Base-by-base conservation (phyloP, 495 filamentous ascomycete genomes). In the Podospora conica region DNA sequence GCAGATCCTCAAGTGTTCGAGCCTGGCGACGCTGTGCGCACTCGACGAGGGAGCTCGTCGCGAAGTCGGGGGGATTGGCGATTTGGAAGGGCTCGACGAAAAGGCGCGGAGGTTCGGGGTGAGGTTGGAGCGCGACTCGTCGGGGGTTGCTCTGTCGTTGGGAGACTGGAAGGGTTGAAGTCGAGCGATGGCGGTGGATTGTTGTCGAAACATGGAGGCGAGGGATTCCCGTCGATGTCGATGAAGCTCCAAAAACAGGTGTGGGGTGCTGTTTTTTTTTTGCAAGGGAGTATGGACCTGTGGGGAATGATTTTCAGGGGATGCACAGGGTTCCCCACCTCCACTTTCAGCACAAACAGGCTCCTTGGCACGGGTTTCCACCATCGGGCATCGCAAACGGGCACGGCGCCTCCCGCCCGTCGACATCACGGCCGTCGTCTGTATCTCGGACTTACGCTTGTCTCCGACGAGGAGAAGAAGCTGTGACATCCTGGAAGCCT, bases 1-100 rank as follows among this genome's bases (percentile, higher is more conserved):
- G 53, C 69, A 71, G 54, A 53, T 67, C 21, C 64, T 71, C 69
- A 71, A 71, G 66, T 55, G 64, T 27, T 71, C 69, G 53, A 61
- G 55, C 21, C 56, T 71, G 53, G 69, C 69, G 9, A 69, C 69
- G 3, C 27, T 71, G 29, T 64, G 56, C 23, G 64, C 60, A 1
- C 64, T 69, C 23, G 69, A 71, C 23, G 58, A 63, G 11, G 55
- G 11, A 9, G 57, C 69, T 24, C 60, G 65, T 9, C 59, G n/a
- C 24, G 12, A 66, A 2, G n/a, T 65, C 6, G 67, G 67, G n/a
- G 63, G 67, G 12, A 24, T 65, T 15, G 29, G 31, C 23, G 60
- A 58, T 31, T 54, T 66, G 2, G 63, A 64, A 4, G 24, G 31
- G 12, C 28, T 64, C 3, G 31, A 22, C 9, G 24, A 64, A 24